Evolutionary conservation across 176 grass and related monocot species (phyloP), one percentile per base, ranked within the genome.

Genomic region (Raddia distichophylla): DNA sequence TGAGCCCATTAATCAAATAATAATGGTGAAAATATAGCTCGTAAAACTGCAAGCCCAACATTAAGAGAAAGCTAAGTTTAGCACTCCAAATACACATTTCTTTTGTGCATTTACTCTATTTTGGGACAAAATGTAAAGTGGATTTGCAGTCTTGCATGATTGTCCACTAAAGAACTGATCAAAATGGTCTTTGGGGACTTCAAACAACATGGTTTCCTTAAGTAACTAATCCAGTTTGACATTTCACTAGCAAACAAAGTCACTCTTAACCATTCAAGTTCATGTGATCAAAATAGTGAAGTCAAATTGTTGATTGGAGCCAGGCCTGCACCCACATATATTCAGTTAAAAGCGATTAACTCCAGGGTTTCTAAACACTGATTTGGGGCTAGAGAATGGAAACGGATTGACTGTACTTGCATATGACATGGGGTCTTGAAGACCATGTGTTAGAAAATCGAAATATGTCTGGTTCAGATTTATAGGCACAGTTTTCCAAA

Each of bases 211-310:
- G 33, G 22, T 63, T 82, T 43, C 10, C 34, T 10, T 37, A 46
- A 59, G 33, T 12, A 71, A 48, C 43, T 59, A 59, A 75, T 75
- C 34, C 18, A 60, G 2, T 18, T 45, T 37, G 8, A 72, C 43
- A 78, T 1, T 44, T 42, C 12, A 34, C 15, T 10, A 32, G 52
- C 40, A 48, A 42, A 22, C 13, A 70, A 8, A 32, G 4, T 20
- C 13, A 35, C 35, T 7, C 10, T 22, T 46, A 65, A 55, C 47
- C 46, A 64, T 57, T 63, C 17, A 40, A 53, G 57, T 63, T 65
- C 46, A 49, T 56, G 60, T 13, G 44, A 74, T 75, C 60, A 75
- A 33, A 33, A 74, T 9, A 83, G 50, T 67, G 63, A 45, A 22
- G n/a, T 16, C 16, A 52, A 66, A 46, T 57, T 68, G 44, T 27